These are phyloP conservation scores for Chlamydomonas sphaeroides DNA, from an alignment of 139 green algal genomes.

Conservation along the genomic window DNA sequence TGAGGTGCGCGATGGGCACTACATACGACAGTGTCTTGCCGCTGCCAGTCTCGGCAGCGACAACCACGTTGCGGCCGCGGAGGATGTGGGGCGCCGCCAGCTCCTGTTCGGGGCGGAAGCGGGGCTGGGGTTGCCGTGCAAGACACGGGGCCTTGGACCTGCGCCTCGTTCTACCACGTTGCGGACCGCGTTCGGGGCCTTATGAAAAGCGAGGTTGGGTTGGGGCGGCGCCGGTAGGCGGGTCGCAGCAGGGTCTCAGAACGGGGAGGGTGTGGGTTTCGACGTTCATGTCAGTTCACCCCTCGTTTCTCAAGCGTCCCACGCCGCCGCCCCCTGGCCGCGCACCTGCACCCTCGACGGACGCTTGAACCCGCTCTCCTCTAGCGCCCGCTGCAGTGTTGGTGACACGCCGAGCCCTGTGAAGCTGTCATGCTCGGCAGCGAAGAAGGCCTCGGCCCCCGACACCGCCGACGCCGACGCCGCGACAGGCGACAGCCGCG, in stretches of 20 bases:
- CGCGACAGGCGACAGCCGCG: background rate
- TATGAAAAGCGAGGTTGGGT: too few relatives aligned
- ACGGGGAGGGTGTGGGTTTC: too few relatives aligned
- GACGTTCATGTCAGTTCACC: too few relatives aligned
- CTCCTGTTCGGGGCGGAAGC: too few relatives aligned
- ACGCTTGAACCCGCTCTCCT: conserved; percentile 51
- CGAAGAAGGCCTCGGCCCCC: conserved; percentile 63
- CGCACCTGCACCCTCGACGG: conserved; percentile 69
- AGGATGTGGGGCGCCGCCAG: conserved; percentile 67
- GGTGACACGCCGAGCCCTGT: conserved; percentile 49
- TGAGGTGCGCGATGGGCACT: conserved; percentile 72
- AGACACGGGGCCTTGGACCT: too few relatives aligned
- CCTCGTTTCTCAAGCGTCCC: too few relatives aligned
- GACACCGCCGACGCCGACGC: background rate
- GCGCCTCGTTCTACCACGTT: too few relatives aligned
- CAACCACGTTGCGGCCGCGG: conserved; percentile 74
- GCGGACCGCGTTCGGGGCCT: too few relatives aligned
- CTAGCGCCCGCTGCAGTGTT: conserved; percentile 49
- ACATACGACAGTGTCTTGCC: conserved; percentile 98
- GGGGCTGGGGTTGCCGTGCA: too few relatives aligned
- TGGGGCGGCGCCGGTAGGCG: too few relatives aligned
- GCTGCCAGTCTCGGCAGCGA: conserved; percentile 96
- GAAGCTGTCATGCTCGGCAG: conserved; percentile 50
- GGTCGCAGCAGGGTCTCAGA: too few relatives aligned
- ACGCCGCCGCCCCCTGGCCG: too few relatives aligned